Conservation (phyloP, 495 filamentous ascomycete species). For the Corynascus novoguineensis region DNA sequence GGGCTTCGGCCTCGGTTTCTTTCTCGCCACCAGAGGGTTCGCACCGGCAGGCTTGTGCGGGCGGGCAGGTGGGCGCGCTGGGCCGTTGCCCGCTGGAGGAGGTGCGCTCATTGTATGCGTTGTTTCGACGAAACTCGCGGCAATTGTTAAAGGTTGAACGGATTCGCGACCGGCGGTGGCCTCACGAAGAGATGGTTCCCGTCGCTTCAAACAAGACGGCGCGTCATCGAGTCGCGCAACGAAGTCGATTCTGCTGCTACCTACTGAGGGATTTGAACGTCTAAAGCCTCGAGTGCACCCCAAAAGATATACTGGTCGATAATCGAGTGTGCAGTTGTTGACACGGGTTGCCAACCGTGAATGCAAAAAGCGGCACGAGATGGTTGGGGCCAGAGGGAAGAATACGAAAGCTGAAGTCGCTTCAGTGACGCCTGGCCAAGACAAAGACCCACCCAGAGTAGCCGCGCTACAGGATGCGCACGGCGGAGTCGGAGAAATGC, state of each 20-base stretch:
- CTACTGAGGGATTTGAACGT: neutral
- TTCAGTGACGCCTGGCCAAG: constrained; percentile 2
- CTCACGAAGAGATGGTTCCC: neutral
- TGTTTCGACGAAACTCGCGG: neutral
- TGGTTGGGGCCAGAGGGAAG: neutral
- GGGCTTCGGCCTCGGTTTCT: constrained; percentile 39
- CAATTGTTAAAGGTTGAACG: neutral
- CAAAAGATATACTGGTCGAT: neutral
- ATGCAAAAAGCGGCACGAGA: neutral
- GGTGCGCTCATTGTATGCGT: constrained; percentile 52
- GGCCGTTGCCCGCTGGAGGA: constrained; percentile 36
- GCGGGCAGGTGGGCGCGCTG: constrained; percentile 25
- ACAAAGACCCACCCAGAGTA: constrained; percentile 7
- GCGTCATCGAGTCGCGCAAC: constrained; percentile 8
- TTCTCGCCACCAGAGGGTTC: constrained; percentile 63
- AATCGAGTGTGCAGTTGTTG: neutral
- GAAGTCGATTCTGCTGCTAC: too few species aligned
- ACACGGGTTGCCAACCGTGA: neutral
- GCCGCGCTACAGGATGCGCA: neutral
- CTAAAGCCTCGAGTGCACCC: neutral
- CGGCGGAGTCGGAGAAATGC: too few species aligned
- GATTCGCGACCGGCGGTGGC: neutral
- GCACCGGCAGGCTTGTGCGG: constrained; percentile 42
- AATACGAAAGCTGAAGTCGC: neutral
- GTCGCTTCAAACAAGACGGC: constrained; percentile 9